phyloP scores from a whole-genome alignment of 768 basidiomycete genomes.

The Suillus variegatus region DNA sequence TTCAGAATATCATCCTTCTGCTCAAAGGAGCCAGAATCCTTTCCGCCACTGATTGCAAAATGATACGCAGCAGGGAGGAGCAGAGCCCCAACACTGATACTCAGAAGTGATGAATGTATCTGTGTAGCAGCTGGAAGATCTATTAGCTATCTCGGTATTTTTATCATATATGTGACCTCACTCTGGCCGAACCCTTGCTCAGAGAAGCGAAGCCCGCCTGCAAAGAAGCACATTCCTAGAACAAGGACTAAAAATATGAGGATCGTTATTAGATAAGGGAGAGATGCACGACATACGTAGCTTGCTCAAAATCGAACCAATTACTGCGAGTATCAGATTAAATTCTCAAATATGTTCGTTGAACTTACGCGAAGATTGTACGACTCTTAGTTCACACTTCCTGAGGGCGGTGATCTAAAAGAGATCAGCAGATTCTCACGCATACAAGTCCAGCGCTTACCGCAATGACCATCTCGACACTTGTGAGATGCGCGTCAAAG shows the following conservation, averaged over 20 bases:
- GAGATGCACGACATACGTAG: slow-evolving; percentile 44
- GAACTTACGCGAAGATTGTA: slow-evolving; percentile 74
- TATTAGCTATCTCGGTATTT: slow-evolving; percentile 8
- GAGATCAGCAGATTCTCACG: background rate
- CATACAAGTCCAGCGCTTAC: slow-evolving; percentile 41
- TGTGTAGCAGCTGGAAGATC: slow-evolving; percentile 53
- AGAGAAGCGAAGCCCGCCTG: slow-evolving; percentile 74
- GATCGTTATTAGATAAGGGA: background rate
- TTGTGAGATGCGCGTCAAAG: slow-evolving; percentile 19
- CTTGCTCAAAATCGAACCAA: slow-evolving; percentile 84
- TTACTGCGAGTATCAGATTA: slow-evolving; percentile 45
- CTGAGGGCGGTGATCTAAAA: slow-evolving; percentile 72
- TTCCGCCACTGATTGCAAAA: slow-evolving; percentile 41
- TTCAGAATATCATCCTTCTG: slow-evolving; percentile 45
- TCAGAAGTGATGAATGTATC: slow-evolving; percentile 73
- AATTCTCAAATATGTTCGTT: too few species aligned
- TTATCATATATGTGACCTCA: slow-evolving; percentile 35
- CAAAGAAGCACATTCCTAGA: slow-evolving; percentile 90
- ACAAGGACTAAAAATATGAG: slow-evolving; percentile 58
- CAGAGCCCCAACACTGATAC: slow-evolving; percentile 77
- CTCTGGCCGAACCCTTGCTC: slow-evolving; percentile 80
- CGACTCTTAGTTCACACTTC: slow-evolving; percentile 79
- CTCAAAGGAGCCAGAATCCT: slow-evolving; percentile 24
- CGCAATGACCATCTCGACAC: slow-evolving; percentile 69
- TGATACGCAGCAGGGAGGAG: slow-evolving; percentile 83